Evolutionary conservation across 495 filamentous ascomycete genomes (phyloP).

Genomic region (Penicillium samsonianum): DNA sequence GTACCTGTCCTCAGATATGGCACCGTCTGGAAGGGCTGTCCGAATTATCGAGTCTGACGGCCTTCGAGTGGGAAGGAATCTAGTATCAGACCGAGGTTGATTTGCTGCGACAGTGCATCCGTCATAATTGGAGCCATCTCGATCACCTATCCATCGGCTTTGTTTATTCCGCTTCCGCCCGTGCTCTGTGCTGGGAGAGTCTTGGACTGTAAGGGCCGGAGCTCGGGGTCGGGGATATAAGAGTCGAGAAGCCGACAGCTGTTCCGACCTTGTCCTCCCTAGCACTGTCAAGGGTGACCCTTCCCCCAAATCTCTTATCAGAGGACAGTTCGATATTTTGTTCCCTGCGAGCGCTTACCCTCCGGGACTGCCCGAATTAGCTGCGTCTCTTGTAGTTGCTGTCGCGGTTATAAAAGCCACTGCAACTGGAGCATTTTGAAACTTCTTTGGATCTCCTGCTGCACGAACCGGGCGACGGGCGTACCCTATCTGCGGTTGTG

Average conservation of each 20-base stretch:
- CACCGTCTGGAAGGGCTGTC: neutral
- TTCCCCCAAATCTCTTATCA: neutral
- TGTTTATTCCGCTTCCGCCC: neutral
- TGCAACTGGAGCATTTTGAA: neutral
- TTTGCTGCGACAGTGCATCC: slow-evolving; percentile 8
- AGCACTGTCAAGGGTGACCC: neutral
- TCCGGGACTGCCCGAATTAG: neutral
- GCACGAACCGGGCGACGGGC: neutral
- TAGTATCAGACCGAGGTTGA: slow-evolving; percentile 12
- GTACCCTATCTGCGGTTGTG: neutral
- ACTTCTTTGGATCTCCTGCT: slow-evolving; percentile 1
- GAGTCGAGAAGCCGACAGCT: too few relatives aligned
- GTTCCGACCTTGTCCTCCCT: neutral
- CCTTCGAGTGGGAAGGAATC: slow-evolving; percentile 16
- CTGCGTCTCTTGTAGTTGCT: neutral
- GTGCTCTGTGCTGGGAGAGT: neutral
- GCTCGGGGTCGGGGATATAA: too few relatives aligned
- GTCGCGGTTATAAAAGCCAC: neutral
- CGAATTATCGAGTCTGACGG: neutral
- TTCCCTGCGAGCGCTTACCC: neutral
- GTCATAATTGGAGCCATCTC: slow-evolving; percentile 5
- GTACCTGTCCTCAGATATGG: slow-evolving; percentile 8
- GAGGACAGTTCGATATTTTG: neutral
- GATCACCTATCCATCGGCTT: slow-evolving; percentile 7
- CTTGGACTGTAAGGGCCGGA: neutral